Base-by-base conservation (phyloP, 768 basidiomycete genomes). In the Psilocybe subaeruginosa region DNA sequence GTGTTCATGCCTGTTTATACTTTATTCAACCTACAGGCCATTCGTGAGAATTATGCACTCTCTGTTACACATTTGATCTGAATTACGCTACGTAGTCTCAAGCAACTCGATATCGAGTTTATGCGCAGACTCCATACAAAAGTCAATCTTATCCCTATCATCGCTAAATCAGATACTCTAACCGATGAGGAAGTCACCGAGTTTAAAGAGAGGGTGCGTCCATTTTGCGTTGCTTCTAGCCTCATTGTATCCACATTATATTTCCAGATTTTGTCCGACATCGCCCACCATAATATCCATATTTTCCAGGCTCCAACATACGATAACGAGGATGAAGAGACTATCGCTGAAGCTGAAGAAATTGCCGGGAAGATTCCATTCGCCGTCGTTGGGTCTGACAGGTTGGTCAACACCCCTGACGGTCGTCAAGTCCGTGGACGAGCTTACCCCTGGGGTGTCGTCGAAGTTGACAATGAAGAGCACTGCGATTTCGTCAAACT, bases 401-500 rank as follows among this genome's bases (percentile, higher is more conserved):
- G 82, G 64, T 77, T 90, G 57, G 92, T 99, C 33, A 76, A 81
- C 60, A 89, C 93, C 2, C 83, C 92, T 23, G 95, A 97, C 69
- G 95, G 96, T 27, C 91, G 95, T 60, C 81, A 90, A 75, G 95
- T 98, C 52, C 93, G 97, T 66, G 97, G 97, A 11, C 93, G 97
- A 67, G 82, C 87, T 3, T 99, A 99, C 75, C 97, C 97, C 8
- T 99, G 97, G 97, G 97, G 97, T 74, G 90, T 96, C 53, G 95
- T 99, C 66, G 97, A 99, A 74, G 97, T 99, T 27, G 97, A 99
- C 81, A 99, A 99, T 70, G 97, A 99, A 73, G 93, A 95, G 16
- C 97, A 99, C 73, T 99, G 97, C 68, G 97, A 99, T 75, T 99
- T 99, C 73, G 97, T 99, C 76, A 99, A 99, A 78, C 91, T 99